Evolutionary conservation across 106 monocot species (phyloP), one percentile per base, ranked within the genome.

Genomic region (Acorus calamus): DNA sequence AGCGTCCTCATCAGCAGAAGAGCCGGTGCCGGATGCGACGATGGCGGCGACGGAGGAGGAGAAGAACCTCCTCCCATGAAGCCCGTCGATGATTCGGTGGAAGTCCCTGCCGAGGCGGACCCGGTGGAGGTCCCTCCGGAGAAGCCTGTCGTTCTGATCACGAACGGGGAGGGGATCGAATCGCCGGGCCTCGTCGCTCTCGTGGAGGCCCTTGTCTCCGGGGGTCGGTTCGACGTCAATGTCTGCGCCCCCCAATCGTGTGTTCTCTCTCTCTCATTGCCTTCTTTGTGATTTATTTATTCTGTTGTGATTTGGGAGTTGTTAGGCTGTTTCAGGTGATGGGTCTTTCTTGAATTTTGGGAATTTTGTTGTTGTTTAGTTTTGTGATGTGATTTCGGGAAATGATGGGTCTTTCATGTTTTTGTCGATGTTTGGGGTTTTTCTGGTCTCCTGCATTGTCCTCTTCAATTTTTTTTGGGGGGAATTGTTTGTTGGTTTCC

Each of bases 221-320:
- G 69, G 11, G 84, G 82, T 4, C 52, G 11, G 12, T 90, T 50
- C 68, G 76, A 85, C 53, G 78, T 96, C 52, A 65, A 74, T 60
- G 94, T 90, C 58, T 90, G 90, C 60, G 94, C 90, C 7, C 94
- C 94, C 5, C 90, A 90, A 69, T 84, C 84, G 94, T 92, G 71
- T 77, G 88, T 44, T 59, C 46, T 52, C 57, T 66, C 14, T 42
- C 46, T 8, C 14, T 45, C 5, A 7, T 58, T 8, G n/a, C 10
- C 12, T 9, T 14, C 13, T 66, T 0, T 53, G 10, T 45, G 47
- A 52, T 53, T 2, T 28, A 28, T 28, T 28, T 11, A 10, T 2
- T 2, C 8, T 63, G 46, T 42, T 50, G 49, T 42, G 4, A 7
- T 47, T 59, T 49, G 5, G 42, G 41, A 62, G n/a, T n/a, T n/a